Evolutionary conservation across 345 rosid genomes (phyloP), one percentile per base, ranked within the genome.

Genomic region (Citrus reticulata): DNA sequence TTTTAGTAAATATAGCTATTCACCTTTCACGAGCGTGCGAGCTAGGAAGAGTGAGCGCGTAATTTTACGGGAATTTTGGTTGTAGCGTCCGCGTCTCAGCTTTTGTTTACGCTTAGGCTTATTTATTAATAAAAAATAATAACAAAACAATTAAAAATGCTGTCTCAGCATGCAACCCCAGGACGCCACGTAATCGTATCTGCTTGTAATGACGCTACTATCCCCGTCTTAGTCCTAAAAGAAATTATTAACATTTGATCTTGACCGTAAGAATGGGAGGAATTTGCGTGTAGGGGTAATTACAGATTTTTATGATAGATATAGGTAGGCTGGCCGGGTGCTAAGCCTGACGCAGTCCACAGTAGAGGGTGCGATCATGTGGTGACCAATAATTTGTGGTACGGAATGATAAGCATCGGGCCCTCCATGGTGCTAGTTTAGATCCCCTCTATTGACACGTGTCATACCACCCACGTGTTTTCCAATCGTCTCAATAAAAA

Each of bases 181-280:
- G 46, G 65, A 9, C 72, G 86, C 83, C 86, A 83, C 86, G 86
- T 77, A 42, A 19, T 73, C 30, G 58, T 19, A 61, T 2, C 39
- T 16, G 16, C 1, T 0, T 40, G 29, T 5, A 25, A 39, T 74
- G 63, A 74, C 69, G 32, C 24, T 58, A 35, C 24, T 35, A 73
- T 73, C 76, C 67, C 46, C 9, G 24, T 1, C 24, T 2, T 13
- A 0, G 51, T 11, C 51, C 17, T 3, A 3, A 11, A 46, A 46
- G 14, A 46, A 2, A 7, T 39, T 11, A 42, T 46, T 46, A 46
- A 11, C 5, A 46, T 46, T 46, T 46, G 51, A 46, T 46, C 14
- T 46, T 46, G 51, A 46, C 51, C 51, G 22, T 5, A 5, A 17
- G 58, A 54, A 54, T 19, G 58, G 58, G 51, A 46, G 22, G 58